Base-by-base conservation (phyloP, 192 early-diverging fungal genomes). In the Umbelopsis vinacea region DNA sequence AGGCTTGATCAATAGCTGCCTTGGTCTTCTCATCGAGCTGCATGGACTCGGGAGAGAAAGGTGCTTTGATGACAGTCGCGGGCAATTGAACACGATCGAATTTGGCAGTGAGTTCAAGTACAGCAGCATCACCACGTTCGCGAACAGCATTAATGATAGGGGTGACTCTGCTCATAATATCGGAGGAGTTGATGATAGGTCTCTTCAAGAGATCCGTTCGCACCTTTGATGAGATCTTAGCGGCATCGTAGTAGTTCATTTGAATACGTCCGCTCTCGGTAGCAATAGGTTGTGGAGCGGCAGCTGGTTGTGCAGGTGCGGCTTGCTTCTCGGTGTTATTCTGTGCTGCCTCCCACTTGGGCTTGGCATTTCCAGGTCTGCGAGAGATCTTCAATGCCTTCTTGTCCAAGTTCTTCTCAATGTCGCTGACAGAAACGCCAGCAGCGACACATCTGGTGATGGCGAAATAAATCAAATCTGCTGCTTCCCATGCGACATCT, bases 401-500 rank as follows among this genome's bases (percentile, higher is more conserved):
- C 73, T 74, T 82, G 75, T 99, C 92, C 70, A 99, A 82, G 43
- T 95, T 91, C 72, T 82, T 84, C 78, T 98, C 97, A 15, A 99
- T 82, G 75, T 99, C 97, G 2, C 88, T 72, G 47, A 99, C 81
- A 10, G 82, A 79, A 3, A 98, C 95, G 40, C 93, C 95, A 38
- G 86, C 83, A 52, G 89, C 87, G 0, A 92, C 87, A 79, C 94
- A 96, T 74, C 94, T 96, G 67, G 88, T 89, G 71, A 99, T 80
- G 7, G 95, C 90, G 85, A 99, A 99, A 84, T 97, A 99, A 68
- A 99, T 87, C 67, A 98, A 76, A 78, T 99, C 97, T 17, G 97
- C 97, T 9, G 95, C 91, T 81, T 99, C 96, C 86, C 92, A 96
- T 3, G 96, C 95, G 79, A 98, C 90, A 8, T 98, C 93, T 15